A percentile compares a stretch with the other conserved stretches of the same genome.
These are phyloP conservation scores for Halteria grandinella DNA, from an alignment of 73 alveolate species.

Conservation along the genomic window DNA sequence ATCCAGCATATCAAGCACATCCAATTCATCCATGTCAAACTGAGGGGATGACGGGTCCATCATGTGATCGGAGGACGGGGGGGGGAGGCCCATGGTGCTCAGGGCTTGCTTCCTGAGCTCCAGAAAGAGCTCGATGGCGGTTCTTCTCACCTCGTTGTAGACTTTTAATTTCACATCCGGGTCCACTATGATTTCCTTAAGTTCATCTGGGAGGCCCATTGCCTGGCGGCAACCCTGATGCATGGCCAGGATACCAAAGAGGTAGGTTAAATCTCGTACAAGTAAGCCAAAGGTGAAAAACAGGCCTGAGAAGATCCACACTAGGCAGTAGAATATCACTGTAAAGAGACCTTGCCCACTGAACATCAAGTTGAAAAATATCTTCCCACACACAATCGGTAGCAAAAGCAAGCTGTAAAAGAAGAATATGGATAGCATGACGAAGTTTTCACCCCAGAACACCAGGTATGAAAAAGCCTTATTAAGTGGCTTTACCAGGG, in stretches of 20 bases:
- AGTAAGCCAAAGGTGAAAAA: constrained; percentile 19
- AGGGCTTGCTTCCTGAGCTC: constrained; percentile 28
- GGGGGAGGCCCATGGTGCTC: too few species aligned
- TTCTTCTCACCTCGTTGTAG: constrained; percentile 46
- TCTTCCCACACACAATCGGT: constrained; percentile 29
- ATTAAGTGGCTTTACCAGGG: constrained; percentile 4
- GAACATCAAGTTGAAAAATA: constrained; percentile 5
- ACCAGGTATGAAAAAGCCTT: constrained; percentile 14
- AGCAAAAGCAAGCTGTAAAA: constrained; percentile 8
- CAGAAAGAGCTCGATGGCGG: constrained; percentile 33
- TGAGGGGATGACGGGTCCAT: too few species aligned
- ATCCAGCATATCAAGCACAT: constrained; percentile 21
- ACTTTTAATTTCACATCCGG: constrained; percentile 34
- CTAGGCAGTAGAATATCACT: constrained; percentile 10
- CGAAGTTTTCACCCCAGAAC: constrained; percentile 53
- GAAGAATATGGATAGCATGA: constrained; percentile 2
- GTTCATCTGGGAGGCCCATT: background rate
- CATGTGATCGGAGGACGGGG: too few species aligned
- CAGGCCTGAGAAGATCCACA: constrained; percentile 57
- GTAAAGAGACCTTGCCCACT: constrained; percentile 39
- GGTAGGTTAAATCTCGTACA: constrained; percentile 47
- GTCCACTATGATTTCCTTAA: background rate
- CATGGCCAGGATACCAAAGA: constrained; percentile 49
- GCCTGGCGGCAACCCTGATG: constrained; percentile 49
- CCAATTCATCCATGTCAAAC: background rate